Conservation (phyloP, 768 basidiomycete species). For the Panaeolus papilionaceus region DNA sequence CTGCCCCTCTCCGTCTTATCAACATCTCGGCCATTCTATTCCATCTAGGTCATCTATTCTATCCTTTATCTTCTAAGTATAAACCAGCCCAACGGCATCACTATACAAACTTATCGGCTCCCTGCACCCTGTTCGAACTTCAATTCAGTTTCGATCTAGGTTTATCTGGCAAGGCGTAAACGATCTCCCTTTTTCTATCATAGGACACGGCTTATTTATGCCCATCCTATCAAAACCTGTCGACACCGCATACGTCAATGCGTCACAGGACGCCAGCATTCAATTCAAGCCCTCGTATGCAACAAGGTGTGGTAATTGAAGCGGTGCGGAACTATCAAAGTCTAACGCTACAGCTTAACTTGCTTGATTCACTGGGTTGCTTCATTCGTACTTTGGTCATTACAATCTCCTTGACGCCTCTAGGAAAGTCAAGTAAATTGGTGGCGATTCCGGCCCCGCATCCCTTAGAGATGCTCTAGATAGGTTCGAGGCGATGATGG, state of each 20-base stretch:
- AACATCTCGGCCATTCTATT: conserved; percentile 7
- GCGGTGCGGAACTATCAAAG: conserved; percentile 1
- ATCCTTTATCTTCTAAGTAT: conserved; percentile 13
- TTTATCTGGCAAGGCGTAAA: neutral
- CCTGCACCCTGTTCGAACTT: conserved; percentile 8
- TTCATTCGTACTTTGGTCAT: neutral
- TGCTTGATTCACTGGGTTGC: neutral
- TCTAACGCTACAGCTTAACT: neutral
- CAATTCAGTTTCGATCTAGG: conserved; percentile 10
- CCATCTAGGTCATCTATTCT: neutral
- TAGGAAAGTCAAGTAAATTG: conserved; percentile 3
- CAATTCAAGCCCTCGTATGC: neutral
- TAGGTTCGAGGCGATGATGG: neutral
- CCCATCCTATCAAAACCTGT: conserved; percentile 6
- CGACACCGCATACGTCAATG: conserved; percentile 4
- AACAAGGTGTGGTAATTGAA: neutral
- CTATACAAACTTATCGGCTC: neutral
- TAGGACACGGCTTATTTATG: conserved; percentile 1
- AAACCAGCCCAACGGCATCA: conserved; percentile 8
- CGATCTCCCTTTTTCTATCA: conserved; percentile 4
- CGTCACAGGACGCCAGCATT: neutral
- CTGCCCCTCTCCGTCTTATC: conserved; percentile 8
- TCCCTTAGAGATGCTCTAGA: neutral
- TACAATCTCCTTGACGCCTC: neutral
- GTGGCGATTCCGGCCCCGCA: neutral